Conservation (phyloP, 257 asterid species). For the Mentha longifolia region DNA sequence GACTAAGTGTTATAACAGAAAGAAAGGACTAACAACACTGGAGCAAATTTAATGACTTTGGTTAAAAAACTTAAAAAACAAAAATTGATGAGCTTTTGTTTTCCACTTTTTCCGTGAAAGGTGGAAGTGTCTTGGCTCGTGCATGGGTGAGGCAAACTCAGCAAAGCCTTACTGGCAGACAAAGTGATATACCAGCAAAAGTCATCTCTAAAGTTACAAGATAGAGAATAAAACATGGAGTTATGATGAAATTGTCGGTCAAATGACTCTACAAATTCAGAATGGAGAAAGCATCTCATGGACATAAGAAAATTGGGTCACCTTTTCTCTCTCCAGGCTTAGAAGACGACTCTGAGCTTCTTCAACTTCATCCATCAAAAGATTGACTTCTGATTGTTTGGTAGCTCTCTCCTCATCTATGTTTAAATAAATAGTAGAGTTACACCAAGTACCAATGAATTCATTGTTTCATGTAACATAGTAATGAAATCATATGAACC, state of each 20-base stretch:
- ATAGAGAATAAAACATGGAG: neutral
- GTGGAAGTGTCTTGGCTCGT: neutral
- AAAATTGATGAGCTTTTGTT: neutral
- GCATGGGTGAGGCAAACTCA: neutral
- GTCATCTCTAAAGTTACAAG: slow-evolving; percentile 21
- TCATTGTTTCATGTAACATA: slow-evolving; percentile 20
- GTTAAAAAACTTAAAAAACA: neutral
- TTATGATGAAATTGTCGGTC: slow-evolving; percentile 11
- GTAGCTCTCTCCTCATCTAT: slow-evolving; percentile 92
- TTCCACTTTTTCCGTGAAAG: neutral
- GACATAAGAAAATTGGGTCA: slow-evolving; percentile 34
- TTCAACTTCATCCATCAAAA: slow-evolving; percentile 97
- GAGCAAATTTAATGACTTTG: neutral
- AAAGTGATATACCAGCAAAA: slow-evolving; percentile 2
- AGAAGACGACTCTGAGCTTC: slow-evolving; percentile 94
- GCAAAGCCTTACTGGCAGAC: neutral
- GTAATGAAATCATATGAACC: neutral
- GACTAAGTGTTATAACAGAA: neutral
- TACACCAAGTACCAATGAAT: slow-evolving; percentile 21
- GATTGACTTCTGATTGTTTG: slow-evolving; percentile 93
- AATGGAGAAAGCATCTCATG: slow-evolving; percentile 27
- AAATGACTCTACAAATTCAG: slow-evolving; percentile 22
- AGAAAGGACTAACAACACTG: neutral
- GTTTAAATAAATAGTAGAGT: slow-evolving; percentile 32
- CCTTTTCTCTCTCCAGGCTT: slow-evolving; percentile 99